Evolutionary conservation across 2,329 filamentous ascomycete genomes (phyloP), one percentile per base, ranked within the genome.

Genomic region (Pestalotiopsis sp.): DNA sequence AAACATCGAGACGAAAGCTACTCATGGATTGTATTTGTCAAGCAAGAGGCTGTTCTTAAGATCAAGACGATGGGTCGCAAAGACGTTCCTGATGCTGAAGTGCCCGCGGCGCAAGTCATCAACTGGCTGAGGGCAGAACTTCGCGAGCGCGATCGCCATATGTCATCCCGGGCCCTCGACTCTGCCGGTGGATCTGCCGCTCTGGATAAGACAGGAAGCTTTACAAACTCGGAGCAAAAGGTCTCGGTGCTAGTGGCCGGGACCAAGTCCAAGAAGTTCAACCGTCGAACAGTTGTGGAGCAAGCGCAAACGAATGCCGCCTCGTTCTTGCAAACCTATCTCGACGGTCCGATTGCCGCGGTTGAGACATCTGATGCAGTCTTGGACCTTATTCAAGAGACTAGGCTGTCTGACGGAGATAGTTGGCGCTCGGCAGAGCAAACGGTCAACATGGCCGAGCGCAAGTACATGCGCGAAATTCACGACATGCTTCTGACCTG

Each of bases 191-290:
- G 65, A 6, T 60, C 69, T 9, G 69, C 69, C 2, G 23, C 66
- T 4, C 38, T 75, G 3, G 74, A 78, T 1, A 77, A 72, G 11
- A 65, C 67, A 64, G 71, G 70, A 64, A 17, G 70, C 66, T 69
- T 68, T 49, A 57, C 73, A 68, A 78, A 88, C 58, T 82, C 85
- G 67, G 86, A 90, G 69, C 91, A 92, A 73, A 92, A 95, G 68
- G 94, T 98, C 60, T 91, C 92, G 70, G 91, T 98, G n/a, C 86
- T 98, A 4, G 87, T 94, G 5, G 90, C 93, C 1, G 91, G 93
- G 68, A 95, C 94, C 64, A 90, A 91, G 74, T 94, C 91, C 79
- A 98, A 97, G 81, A 98, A 98, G 83, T 93, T 92, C 71, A 98
- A 97, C 80, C 90, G 95, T 66, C 90, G 91, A 76, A 91, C 91